Base-by-base conservation (phyloP, 192 early-diverging fungal species). In the Coemansia reversa region DNA sequence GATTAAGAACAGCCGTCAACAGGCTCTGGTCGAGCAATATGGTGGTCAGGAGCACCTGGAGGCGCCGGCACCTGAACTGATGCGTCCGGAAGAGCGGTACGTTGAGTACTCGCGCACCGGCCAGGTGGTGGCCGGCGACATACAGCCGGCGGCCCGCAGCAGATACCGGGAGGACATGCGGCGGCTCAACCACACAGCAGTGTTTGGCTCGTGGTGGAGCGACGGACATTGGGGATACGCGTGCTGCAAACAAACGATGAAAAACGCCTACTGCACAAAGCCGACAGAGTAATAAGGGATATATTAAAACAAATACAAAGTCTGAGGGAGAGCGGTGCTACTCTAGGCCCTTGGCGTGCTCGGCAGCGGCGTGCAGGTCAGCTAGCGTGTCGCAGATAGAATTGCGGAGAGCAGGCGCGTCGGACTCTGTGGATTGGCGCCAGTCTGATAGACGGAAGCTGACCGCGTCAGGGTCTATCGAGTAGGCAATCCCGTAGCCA, bases 161-260 rank as follows among this genome's bases (percentile, higher is more conserved):
- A 92, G 90, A 79, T 97, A 95, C 70, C 88, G 91, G 63, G 97
- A 99, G 68, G 94, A 98, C 79, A 90, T 94, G 35, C 82, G 74
- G 58, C 84, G 82, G 35, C 83, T 89, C 62, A 97, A 97, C 68
- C 96, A 99, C 78, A 86, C 81, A 6, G 70, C 86, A 22, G 87
- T 97, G 19, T 99, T 92, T 93, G 97, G 97, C 1, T 95, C 93
- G 24, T 99, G 86, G 71, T 99, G 97, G 97, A 81, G 85, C 27
- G 90, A 94, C 69, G 94, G 94, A 8, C 83, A 88, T 48, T 99
- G 96, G 97, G 97, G 97, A 22, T 99, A 96, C 82, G 84, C 85
- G 42, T 99, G 97, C 69, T 99, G 97, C 74, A 89, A 86, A 47
- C 86, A 90, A 33, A 86, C 89, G 51, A 66, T 87, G 35, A 81